These are phyloP conservation scores for Sarcodon sp. DNA, from an alignment of 768 basidiomycete species.

Conservation along the genomic window DNA sequence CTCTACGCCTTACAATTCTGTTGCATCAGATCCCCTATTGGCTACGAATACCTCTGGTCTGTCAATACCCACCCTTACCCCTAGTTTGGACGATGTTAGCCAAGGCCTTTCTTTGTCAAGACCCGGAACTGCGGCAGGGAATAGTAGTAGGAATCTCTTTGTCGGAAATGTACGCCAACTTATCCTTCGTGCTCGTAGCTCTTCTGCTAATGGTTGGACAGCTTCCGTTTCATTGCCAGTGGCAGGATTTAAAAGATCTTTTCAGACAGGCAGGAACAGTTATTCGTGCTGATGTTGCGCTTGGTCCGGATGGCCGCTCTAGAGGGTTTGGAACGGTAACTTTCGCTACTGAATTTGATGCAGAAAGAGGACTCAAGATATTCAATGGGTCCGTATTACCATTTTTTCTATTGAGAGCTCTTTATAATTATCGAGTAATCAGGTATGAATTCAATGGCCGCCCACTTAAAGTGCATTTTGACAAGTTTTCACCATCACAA, in stretches of 20 bases:
- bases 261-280: conserved; percentile 88
- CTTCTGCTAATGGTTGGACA: conserved; percentile 13
- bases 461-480: conserved; percentile 80
- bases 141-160: conserved; percentile 50
- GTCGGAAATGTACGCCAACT: conserved; percentile 69
- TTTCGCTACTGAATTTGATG: conserved; percentile 73
- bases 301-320: conserved; percentile 80
- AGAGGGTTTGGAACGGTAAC: conserved; percentile 90
- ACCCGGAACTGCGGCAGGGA: conserved; percentile 4
- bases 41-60: too few species aligned
- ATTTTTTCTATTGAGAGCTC: background rate
- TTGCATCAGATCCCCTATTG: too few species aligned
- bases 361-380: conserved; percentile 71
- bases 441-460: conserved; percentile 88
- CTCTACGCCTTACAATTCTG: too few species aligned
- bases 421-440: conserved; percentile 3
- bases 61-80: too few species aligned
- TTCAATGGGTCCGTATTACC: conserved; percentile 70
- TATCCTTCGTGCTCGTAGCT: background rate
- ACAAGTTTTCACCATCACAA: conserved; percentile 50
- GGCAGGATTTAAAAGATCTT: conserved; percentile 97
- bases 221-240: conserved; percentile 91
- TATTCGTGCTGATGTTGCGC: conserved; percentile 80
- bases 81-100: background rate
- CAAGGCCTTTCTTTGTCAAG: background rate